phyloP scores from a whole-genome alignment of 2,329 filamentous ascomycete genomes.

The Talaromyces sp. region DNA sequence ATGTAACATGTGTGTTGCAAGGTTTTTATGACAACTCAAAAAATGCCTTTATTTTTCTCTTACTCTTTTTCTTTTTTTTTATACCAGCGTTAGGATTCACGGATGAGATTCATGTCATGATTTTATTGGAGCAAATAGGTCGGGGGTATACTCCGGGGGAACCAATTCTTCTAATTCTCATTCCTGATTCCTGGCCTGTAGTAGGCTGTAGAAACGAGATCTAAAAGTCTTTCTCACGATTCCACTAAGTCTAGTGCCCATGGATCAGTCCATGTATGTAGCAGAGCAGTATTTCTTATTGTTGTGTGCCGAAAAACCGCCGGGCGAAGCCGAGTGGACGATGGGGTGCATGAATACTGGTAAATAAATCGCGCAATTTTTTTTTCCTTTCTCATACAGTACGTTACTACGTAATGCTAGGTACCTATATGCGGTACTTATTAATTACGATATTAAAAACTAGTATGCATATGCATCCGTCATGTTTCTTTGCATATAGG shows the following conservation, averaged over 20 bases:
- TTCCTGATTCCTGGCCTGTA: not conserved
- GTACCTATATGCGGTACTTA: too few relatives aligned
- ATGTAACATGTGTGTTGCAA: not conserved
- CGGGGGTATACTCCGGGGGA: slow-evolving; percentile 12
- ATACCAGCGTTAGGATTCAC: slow-evolving; percentile 18
- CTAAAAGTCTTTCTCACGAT: slow-evolving; percentile 13
- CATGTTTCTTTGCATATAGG: not conserved
- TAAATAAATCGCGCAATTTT: not conserved
- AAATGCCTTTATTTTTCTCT: slow-evolving; percentile 3
- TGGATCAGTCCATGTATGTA: too few relatives aligned
- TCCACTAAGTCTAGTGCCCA: not conserved
- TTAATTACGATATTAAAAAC: not conserved
- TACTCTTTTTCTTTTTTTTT: not conserved
- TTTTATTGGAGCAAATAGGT: slow-evolving; percentile 26
- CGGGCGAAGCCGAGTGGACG: not conserved
- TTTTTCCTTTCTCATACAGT: not conserved
- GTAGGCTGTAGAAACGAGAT: not conserved
- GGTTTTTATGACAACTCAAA: slow-evolving; percentile 1
- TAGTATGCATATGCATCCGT: not conserved
- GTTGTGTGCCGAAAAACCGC: not conserved
- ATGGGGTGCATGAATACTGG: not conserved
- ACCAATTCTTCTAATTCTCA: not conserved
- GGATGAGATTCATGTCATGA: slow-evolving; percentile 25
- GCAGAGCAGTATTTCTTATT: not conserved
- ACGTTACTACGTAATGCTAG: too few relatives aligned